Evolutionary conservation across 257 asterid species (phyloP).

Genomic region (Solanum chilense): DNA sequence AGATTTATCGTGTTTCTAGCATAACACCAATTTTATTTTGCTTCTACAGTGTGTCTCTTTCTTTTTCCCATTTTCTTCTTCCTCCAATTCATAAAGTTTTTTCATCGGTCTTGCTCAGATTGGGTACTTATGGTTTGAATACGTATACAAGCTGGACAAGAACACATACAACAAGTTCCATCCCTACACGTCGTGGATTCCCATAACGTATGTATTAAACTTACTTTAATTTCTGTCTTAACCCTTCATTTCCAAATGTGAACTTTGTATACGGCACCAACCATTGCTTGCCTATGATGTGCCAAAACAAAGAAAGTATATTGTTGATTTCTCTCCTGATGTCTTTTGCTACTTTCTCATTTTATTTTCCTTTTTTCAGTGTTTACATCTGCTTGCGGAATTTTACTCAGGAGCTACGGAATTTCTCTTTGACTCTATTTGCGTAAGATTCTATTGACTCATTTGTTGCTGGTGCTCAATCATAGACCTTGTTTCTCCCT

Average conservation of each 20-base stretch:
- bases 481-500: neutral
- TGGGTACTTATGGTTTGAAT: slow-evolving; percentile 77
- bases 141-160: slow-evolving; percentile 87
- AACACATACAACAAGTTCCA: slow-evolving; percentile 79
- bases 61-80: neutral
- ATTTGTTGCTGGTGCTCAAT: neutral
- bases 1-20: neutral
- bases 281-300: neutral
- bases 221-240: neutral
- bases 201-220: slow-evolving; percentile 59
- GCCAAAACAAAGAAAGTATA: neutral
- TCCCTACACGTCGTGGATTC: slow-evolving; percentile 98
- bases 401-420: slow-evolving; percentile 71
- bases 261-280: neutral
- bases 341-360: slow-evolving; percentile 8
- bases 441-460: slow-evolving; percentile 52
- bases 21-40: neutral
- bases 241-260: neutral
- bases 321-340: neutral
- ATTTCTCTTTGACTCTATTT: slow-evolving; percentile 73
- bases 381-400: slow-evolving; percentile 89
- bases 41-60: neutral
- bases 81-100: neutral
- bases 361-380: slow-evolving; percentile 24
- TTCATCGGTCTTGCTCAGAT: slow-evolving; percentile 3